A percentile compares a stretch with the other conserved stretches of the same genome.
phyloP scores from a whole-genome alignment of 2,329 filamentous ascomycete species.

The Penicillium sp. region DNA sequence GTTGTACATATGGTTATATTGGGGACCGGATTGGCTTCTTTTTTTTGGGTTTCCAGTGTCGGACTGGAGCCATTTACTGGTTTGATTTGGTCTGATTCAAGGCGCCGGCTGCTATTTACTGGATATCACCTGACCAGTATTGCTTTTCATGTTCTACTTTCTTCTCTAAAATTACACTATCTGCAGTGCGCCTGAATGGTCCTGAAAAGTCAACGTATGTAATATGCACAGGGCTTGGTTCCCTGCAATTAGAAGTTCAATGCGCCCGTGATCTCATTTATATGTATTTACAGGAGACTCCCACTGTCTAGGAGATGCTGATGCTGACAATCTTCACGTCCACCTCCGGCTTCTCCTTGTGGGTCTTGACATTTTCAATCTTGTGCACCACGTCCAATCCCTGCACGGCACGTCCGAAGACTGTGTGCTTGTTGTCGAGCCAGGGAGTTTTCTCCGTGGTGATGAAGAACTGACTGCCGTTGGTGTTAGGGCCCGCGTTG shows the following conservation, averaged over 20 bases:
- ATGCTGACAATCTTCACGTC: conserved; percentile 98
- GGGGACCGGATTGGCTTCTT: background rate
- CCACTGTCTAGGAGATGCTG: conserved; percentile 19
- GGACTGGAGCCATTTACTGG: background rate
- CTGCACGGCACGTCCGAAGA: conserved; percentile 87
- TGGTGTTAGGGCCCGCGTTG: conserved; percentile 92
- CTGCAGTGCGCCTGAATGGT: background rate
- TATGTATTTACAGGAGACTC: background rate
- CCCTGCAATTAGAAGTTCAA: background rate
- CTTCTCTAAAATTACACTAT: background rate
- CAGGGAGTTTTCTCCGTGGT: conserved; percentile 97
- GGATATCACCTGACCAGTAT: background rate
- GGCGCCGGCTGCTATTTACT: background rate
- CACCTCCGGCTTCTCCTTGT: conserved; percentile 90
- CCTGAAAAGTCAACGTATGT: background rate
- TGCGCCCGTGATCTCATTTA: background rate
- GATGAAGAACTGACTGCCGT: conserved; percentile 97
- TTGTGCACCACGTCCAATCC: conserved; percentile 92
- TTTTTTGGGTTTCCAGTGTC: background rate
- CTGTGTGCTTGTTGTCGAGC: conserved; percentile 94
- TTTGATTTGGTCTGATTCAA: background rate
- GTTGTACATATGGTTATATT: background rate
- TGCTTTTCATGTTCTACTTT: background rate
- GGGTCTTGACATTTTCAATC: conserved; percentile 86
- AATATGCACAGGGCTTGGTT: background rate